Evolutionary conservation across 2,329 filamentous ascomycete species (phyloP).

Genomic region (Trichophyton rubrum): DNA sequence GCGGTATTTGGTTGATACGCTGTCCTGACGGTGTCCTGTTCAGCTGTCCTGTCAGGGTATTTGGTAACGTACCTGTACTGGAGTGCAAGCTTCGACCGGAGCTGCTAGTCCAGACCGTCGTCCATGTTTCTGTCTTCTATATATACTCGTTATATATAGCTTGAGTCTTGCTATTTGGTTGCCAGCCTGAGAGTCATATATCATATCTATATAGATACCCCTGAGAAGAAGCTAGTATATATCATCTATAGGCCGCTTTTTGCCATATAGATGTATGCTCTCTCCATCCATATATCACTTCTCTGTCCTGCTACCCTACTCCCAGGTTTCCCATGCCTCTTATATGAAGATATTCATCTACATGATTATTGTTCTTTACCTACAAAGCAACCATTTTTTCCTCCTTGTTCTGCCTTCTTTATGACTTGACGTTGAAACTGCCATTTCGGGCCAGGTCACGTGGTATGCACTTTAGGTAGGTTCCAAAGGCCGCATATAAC

Average conservation of each 20-base stretch:
- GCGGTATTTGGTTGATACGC: not conserved
- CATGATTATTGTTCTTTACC: not conserved
- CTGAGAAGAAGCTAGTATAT: no score
- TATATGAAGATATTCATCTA: not conserved
- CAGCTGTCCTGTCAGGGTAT: not conserved
- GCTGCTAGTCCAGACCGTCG: not conserved
- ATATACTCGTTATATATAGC: no score
- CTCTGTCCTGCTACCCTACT: not conserved
- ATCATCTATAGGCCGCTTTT: no score
- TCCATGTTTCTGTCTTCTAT: not conserved
- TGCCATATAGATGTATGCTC: not conserved
- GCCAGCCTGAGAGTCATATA: no score
- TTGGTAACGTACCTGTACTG: not conserved
- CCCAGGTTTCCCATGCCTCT: not conserved
- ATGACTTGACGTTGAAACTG: not conserved
- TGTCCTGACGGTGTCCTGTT: not conserved
- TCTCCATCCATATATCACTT: not conserved
- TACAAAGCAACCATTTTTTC: not conserved
- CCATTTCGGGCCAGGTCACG: conserved; percentile 4
- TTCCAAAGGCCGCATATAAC: not conserved
- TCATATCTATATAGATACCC: no score
- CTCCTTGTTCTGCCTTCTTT: not conserved
- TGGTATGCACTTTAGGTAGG: not conserved
- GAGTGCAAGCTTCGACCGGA: not conserved
- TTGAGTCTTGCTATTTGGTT: no score